These are phyloP conservation scores for Pichia sp. DNA, from an alignment of 1,139 yeast species.

Conservation along the genomic window DNA sequence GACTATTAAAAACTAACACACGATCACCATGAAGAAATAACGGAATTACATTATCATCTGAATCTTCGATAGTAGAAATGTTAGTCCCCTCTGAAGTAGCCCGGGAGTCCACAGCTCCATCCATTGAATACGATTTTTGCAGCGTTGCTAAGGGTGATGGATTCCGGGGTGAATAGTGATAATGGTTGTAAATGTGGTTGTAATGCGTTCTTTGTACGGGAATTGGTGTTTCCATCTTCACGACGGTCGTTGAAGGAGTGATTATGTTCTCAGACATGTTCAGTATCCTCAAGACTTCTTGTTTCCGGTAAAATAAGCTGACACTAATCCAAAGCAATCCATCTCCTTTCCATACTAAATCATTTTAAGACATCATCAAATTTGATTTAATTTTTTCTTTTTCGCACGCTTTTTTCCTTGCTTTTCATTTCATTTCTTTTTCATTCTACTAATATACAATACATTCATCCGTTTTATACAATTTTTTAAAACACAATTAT, in stretches of 20 bases:
- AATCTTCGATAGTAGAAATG: neutral
- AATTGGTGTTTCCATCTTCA: conserved; percentile 3
- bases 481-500: conserved; percentile 2
- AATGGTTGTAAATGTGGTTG: conserved; percentile 3
- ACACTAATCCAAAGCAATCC: no score
- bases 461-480: conserved; percentile 3
- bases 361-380: neutral
- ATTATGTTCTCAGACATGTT: neutral
- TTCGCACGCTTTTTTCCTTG: neutral
- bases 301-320: no score
- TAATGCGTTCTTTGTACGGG: neutral
- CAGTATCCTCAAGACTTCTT: no score
- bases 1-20: conserved; percentile 46
- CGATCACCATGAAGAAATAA: conserved; percentile 37
- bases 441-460: conserved; percentile 11
- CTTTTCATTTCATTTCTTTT: neutral
- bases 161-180: conserved; percentile 8
- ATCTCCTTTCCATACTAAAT: no score
- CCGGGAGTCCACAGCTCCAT: neutral
- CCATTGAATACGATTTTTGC: conserved; percentile 2
- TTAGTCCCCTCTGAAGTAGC: conserved; percentile 1
- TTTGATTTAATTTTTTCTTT: neutral
- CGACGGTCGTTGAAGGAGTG: neutral
- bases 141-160: conserved; percentile 10
- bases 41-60: conserved; percentile 8